A percentile compares a stretch with the other conserved stretches of the same genome.
Evolutionary conservation across 306 rosid genomes (phyloP).

Genomic region (Senna tora): DNA sequence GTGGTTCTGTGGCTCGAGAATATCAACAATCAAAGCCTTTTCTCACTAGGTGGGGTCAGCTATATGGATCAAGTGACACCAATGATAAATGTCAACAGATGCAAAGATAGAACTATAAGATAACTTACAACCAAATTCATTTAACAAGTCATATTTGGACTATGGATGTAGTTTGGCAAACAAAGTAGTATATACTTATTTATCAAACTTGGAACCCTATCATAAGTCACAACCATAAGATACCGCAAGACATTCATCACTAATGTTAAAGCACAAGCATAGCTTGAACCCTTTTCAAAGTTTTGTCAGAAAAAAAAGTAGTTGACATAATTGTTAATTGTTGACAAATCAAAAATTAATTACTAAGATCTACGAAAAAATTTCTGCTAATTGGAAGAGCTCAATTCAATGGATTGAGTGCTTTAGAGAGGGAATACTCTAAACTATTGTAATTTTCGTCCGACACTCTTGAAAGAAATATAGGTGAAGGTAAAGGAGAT

Average conservation of each 20-base stretch:
- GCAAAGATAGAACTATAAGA: constrained; percentile 21
- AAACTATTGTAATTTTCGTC: not conserved
- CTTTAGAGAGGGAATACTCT: not conserved
- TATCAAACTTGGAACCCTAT: not conserved
- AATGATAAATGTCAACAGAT: constrained; percentile 4
- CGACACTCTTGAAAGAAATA: not conserved
- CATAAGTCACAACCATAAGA: not conserved
- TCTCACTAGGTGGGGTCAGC: too few species aligned
- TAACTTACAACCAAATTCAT: constrained; percentile 14
- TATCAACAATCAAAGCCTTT: too few species aligned
- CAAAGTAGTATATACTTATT: constrained; percentile 9
- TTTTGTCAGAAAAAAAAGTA: not conserved
- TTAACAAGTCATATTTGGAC: constrained; percentile 17
- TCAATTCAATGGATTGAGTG: not conserved
- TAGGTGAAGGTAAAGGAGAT: not conserved
- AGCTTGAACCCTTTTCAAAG: not conserved
- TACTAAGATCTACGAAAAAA: not conserved
- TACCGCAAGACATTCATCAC: not conserved
- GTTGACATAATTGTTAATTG: not conserved
- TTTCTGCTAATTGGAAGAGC: not conserved
- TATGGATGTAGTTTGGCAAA: not conserved
- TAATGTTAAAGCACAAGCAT: not conserved
- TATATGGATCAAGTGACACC: too few species aligned
- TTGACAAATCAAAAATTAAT: not conserved
- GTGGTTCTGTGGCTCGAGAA: too few species aligned